Evolutionary conservation across 352 stramenopile species (phyloP), one percentile per base, ranked within the genome.

Genomic region (Phytopythium kandeliae): DNA sequence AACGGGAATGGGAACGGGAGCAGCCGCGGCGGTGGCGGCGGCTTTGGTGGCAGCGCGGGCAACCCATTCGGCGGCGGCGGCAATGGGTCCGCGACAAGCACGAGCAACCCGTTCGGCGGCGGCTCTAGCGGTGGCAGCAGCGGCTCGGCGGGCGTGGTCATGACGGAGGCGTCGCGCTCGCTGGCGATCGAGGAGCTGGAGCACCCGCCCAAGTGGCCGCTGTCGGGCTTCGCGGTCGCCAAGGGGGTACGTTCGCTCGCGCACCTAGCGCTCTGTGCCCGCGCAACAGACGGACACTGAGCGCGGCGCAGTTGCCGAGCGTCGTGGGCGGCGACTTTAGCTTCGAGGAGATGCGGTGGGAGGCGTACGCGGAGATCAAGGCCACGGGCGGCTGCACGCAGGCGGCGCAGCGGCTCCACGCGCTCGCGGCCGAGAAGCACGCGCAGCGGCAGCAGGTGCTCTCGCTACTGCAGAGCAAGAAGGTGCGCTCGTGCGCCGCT

Each of bases 311-410:
- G 69, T 63, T 86, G 4, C 65, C 71, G 8, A 89, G 73, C 52
- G 47, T 81, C 37, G 75, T 89, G 19, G 48, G 54, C 15, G 75
- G 76, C 19, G 78, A 89, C 43, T 30, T 87, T 35, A 89, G 78
- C 37, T 51, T 57, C 21, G 78, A 89, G 54, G 78, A 89, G 62
- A 60, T 71, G 38, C 66, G 74, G 22, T 81, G 69, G 65, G 75
- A 86, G 43, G 65, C 74, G 28, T 82, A 87, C 45, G 62, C 81
- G 42, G 70, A 87, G 48, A 52, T 85, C 31, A 84, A 85, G 45
- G 45, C 64, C 0, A 61, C 57, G 8, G 75, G 78, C 4, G 73
- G 54, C 26, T 74, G 61, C 34, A 34, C 56, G 10, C 71, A 79
- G 42, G 69, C 74, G 7, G 58, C 51, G 35, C 69, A 78, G 45